Evolutionary conservation across 257 asterid species (phyloP), one percentile per base, ranked within the genome.

Genomic region (Nicotiana obtusifolia): DNA sequence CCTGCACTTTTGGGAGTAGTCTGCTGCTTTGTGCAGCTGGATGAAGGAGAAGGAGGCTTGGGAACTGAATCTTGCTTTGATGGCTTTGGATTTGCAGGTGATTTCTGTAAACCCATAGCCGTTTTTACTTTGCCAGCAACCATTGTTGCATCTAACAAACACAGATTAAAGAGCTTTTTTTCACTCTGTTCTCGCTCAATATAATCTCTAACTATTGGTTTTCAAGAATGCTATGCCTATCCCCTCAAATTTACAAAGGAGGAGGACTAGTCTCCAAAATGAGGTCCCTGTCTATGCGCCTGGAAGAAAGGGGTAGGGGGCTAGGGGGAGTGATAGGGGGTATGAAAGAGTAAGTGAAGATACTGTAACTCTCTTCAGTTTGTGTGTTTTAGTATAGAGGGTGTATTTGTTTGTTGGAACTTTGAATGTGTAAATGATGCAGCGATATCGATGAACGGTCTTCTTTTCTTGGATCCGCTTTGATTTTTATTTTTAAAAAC

Each of bases 111-210:
- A 0, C 97, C 95, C 92, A 92, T 93, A 33, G 89, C 94, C 31
- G 87, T 77, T 85, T 93, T 93, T 54, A 93, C 91, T 82, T 95
- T 93, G 3, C 98, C 98, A 26, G 98, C 98, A 7, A 89, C 98
- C 98, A 95, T 94, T 47, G 81, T 80, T 33, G 88, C 68, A 30
- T 66, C 84, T 20, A 53, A 41, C 13, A 41, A 41, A 41, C 3
- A 2, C 49, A 7, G 41, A 33, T 33, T 33, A 35, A 41, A 41
- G 49, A 9, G 49, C 49, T 41, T 9, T 41, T 41, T 41, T 1
- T 2, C 9, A 41, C 56, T 37, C 73, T 64, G 47, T 28, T 76
- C 11, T 41, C 64, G 22, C 44, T n/a, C 81, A 60, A 47, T 20
- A 10, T 75, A 3, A 26, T 56, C 64, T 78, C 69, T 30, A 52